Evolutionary conservation across 768 basidiomycete genomes (phyloP), one percentile per base, ranked within the genome.

Genomic region (Daedaleopsis nitida): DNA sequence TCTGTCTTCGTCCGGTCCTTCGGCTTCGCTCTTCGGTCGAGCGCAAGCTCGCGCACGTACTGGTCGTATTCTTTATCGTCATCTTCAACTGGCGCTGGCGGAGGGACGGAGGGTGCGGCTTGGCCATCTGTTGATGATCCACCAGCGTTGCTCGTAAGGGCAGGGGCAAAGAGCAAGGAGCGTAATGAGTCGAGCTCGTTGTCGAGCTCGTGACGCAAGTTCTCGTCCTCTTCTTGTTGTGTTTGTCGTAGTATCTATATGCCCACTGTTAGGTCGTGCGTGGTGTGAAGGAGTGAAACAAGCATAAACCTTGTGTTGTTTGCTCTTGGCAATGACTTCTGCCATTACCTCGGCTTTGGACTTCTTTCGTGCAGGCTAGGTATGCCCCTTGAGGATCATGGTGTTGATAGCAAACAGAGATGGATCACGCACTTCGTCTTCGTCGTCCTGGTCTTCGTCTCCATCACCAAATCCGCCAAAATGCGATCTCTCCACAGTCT

Each of bases 1-100:
- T 97, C 96, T 0, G 96, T 98, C 78, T 97, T 98, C 32, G 93
- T 95, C 57, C 97, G 78, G 72, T 99, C 92, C 70, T 94, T 97
- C 0, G 97, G 91, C 64, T 95, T 92, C 2, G 97, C 91, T 1
- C 97, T 85, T 67, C 91, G 86, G 60, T 98, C 97, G 68, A 96
- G 96, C 0, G 90, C 95, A 42, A 98, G 85, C 66, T 95, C 92
- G 17, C 92, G 87, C 10, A 99, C 96, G 64, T 87, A 88, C 68
- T 89, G 88, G 75, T 99, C 96, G 69, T 98, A 99, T 66, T 95
- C 88, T 57, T 85, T 81, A 61, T 86, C 82, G 11, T 76, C 67
- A 12, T 79, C 71, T 6, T 73, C 67, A 0, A 63, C 24, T 0
- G 52, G 35, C 13, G 52, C 55, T 16, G 34, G 45, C 9, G 45